Evolutionary conservation across 2,329 filamentous ascomycete genomes (phyloP), one percentile per base, ranked within the genome.

Genomic region (Trichophyton equinum): DNA sequence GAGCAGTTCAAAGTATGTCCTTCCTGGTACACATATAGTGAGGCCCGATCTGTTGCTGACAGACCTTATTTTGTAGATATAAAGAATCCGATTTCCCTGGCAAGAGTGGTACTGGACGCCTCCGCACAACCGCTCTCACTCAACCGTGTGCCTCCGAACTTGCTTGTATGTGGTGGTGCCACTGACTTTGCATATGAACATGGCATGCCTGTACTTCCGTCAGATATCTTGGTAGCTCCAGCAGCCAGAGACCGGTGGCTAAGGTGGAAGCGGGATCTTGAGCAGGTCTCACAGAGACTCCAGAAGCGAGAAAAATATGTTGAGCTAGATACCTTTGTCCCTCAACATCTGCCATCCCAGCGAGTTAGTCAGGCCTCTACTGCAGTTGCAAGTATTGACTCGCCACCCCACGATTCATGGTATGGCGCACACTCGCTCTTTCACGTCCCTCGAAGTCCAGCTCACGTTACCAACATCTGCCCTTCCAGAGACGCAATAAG

Each of bases 81-180:
- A 71, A 91, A 88, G 67, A 99, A 99, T 67, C 94, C 94, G 0
- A 91, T 99, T 42, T 88, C 85, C 6, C 79, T 96, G 5, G 94
- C 94, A 59, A 88, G 92, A 55, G 73, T 88, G 42, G 84, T 99
- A 27, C 84, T 96, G 22, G 87, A 96, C 61, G 81, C 83, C 62
- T 89, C 89, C 61, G 87, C 83, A 57, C 81, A 85, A 62, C 84
- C 88, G 0, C 76, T 97, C n/a, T 89, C 89, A 6, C 81, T 97
- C 58, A 85, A 88, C 60, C 85, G 94, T 61, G 91, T 99, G 3
- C 91, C 95, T 7, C 94, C 94, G 8, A 97, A 96, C 68, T 83
- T 96, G 25, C 81, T 99, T 1, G 88, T 95, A 9, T 89, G 90
- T 38, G 80, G 88, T 66, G 94, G 94, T 9, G 94, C 94, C 15